These are phyloP conservation scores for Rhododendron vialii DNA, from an alignment of 148 eudicot species.

Conservation along the genomic window DNA sequence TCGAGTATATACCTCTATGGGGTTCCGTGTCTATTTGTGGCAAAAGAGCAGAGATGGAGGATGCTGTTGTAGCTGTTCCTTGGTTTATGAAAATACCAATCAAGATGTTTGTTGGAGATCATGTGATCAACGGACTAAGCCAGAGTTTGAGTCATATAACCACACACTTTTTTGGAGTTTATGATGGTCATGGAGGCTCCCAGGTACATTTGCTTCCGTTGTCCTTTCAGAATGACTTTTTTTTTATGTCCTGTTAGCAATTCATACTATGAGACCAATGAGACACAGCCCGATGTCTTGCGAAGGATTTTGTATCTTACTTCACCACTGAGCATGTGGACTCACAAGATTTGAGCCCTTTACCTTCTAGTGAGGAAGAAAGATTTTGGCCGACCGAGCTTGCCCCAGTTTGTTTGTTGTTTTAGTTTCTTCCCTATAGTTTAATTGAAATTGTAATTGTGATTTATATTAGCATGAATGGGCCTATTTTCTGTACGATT, in stretches of 20 bases:
- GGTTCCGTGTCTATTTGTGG: slow-evolving; percentile 56
- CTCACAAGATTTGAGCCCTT: background rate
- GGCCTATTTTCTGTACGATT: background rate
- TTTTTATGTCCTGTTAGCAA: background rate
- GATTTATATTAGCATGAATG: background rate
- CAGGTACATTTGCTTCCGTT: slow-evolving; percentile 32
- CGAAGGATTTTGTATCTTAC: background rate
- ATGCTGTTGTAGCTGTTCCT: slow-evolving; percentile 48
- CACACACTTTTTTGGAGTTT: slow-evolving; percentile 64
- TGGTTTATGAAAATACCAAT: slow-evolving; percentile 51
- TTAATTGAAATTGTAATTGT: background rate
- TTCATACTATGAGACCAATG: slow-evolving; percentile 3
- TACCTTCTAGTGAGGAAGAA: background rate
- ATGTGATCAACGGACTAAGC: slow-evolving; percentile 36
- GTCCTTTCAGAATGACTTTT: background rate
- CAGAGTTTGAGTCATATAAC: slow-evolving; percentile 47
- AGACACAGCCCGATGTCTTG: background rate
- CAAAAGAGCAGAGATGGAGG: slow-evolving; percentile 68
- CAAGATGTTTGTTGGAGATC: slow-evolving; percentile 43
- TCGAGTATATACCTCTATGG: slow-evolving; percentile 57
- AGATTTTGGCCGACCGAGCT: background rate
- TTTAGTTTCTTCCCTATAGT: background rate
- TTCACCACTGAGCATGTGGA: background rate
- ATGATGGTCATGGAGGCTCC: slow-evolving; percentile 78
- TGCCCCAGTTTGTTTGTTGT: background rate